A percentile compares a stretch with the other conserved stretches of the same genome.
These are phyloP conservation scores for Quercus mongolica DNA, from an alignment of 306 rosid genomes.

Conservation along the genomic window DNA sequence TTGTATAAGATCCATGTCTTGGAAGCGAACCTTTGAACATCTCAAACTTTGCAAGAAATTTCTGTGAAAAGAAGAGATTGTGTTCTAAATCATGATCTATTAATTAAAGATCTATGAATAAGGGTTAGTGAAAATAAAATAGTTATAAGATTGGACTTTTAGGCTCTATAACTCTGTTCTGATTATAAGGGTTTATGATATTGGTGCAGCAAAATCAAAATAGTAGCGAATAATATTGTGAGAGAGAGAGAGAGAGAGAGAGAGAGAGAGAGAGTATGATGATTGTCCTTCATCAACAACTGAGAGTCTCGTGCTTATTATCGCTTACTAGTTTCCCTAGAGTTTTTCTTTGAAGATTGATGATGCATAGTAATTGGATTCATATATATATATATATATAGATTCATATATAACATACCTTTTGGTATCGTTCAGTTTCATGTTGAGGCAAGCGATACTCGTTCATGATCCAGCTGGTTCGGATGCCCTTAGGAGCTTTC, in stretches of 20 bases:
- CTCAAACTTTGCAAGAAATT: not conserved
- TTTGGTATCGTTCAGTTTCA: slow-evolving; percentile 89
- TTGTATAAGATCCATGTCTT: not conserved
- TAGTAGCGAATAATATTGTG: too few species aligned
- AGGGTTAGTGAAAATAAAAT: slow-evolving; percentile 24
- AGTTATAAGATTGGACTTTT: not conserved
- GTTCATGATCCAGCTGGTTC: slow-evolving; percentile 99
- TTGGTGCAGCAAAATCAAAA: not conserved
- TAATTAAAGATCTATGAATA: not conserved
- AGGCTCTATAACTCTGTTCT: not conserved
- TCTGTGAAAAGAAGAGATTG: not conserved
- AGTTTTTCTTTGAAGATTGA: not conserved
- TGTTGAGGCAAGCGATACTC: slow-evolving; percentile 97
- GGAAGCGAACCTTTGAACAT: not conserved
- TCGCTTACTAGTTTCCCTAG: too few species aligned
- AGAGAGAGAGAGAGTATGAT: not conserved
- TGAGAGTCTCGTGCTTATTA: not conserved
- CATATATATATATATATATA: too few species aligned
- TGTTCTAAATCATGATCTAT: slow-evolving; percentile 3
- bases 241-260: too few species aligned
- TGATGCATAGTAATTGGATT: too few species aligned
- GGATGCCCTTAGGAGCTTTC: slow-evolving; percentile 92
- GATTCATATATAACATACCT: slow-evolving; percentile 38
- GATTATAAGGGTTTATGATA: not conserved
- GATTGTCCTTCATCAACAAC: not conserved